phyloP scores from a whole-genome alignment of 192 early-diverging fungal genomes.

The Linnemannia hyalina region DNA sequence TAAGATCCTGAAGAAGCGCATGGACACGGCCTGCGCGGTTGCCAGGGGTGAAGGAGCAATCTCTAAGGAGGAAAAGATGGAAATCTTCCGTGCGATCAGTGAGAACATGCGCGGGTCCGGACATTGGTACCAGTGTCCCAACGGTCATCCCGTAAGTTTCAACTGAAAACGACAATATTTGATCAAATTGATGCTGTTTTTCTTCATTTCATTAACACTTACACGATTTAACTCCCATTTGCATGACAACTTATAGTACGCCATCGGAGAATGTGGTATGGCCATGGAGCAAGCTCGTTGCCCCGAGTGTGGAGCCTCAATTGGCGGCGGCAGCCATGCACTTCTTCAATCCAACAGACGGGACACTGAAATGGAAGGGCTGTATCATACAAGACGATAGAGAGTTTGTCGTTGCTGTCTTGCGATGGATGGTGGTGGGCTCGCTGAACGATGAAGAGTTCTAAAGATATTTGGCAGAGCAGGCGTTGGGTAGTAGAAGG shows the following conservation, averaged over 20 bases:
- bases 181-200: no score
- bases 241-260: constrained; percentile 21
- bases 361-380: constrained; percentile 12
- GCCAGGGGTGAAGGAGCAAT: constrained; percentile 13
- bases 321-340: constrained; percentile 53
- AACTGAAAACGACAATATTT: background rate
- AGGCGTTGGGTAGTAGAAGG: no score
- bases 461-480: no score
- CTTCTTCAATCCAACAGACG: constrained; percentile 21
- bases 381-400: background rate
- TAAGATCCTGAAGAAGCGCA: constrained; percentile 19
- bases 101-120: constrained; percentile 32
- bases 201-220: background rate
- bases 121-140: constrained; percentile 64
- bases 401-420: no score
- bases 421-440: no score
- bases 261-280: constrained; percentile 57
- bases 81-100: constrained; percentile 47
- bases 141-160: constrained; percentile 56
- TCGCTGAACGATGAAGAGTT: no score
- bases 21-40: constrained; percentile 1
- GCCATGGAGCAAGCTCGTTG: constrained; percentile 54
- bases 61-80: constrained; percentile 40
- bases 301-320: constrained; percentile 53
- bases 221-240: background rate